A percentile compares a stretch with the other conserved stretches of the same genome.
phyloP scores from a whole-genome alignment of 345 rosid species.

The Brassica carinata region DNA sequence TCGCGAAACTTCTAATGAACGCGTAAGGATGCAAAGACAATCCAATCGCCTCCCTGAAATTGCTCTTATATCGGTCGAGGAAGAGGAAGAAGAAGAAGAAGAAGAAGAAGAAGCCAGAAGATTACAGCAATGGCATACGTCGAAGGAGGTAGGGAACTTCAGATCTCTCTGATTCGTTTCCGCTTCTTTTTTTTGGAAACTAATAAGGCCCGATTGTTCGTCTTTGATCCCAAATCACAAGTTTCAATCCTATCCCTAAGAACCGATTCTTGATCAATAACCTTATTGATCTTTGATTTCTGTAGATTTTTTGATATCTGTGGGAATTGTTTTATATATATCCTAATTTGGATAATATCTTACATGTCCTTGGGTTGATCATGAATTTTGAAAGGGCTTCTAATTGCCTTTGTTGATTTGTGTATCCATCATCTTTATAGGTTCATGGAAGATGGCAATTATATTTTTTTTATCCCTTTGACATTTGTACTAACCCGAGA shows the following conservation, averaged over 20 bases:
- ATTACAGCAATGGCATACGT: slow-evolving; percentile 3
- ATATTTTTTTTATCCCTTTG: background rate
- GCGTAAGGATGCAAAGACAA: background rate
- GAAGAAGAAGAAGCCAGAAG: background rate
- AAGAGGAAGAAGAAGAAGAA: background rate
- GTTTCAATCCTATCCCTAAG: background rate
- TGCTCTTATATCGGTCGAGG: background rate
- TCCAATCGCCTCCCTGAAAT: background rate
- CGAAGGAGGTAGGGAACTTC: background rate
- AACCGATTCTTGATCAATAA: background rate
- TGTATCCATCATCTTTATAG: background rate
- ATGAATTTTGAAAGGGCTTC: background rate
- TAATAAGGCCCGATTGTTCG: background rate
- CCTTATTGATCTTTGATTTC: background rate
- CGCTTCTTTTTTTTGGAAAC: background rate
- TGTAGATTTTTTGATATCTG: background rate
- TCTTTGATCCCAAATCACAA: background rate
- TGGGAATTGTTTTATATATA: background rate
- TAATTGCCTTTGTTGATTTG: background rate
- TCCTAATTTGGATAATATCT: background rate
- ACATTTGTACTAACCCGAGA: background rate
- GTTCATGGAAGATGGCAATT: background rate
- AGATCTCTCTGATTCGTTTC: background rate
- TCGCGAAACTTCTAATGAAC: background rate
- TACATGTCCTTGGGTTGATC: background rate